Base-by-base conservation (phyloP, 352 stramenopile genomes). In the Phytophthora melonis region DNA sequence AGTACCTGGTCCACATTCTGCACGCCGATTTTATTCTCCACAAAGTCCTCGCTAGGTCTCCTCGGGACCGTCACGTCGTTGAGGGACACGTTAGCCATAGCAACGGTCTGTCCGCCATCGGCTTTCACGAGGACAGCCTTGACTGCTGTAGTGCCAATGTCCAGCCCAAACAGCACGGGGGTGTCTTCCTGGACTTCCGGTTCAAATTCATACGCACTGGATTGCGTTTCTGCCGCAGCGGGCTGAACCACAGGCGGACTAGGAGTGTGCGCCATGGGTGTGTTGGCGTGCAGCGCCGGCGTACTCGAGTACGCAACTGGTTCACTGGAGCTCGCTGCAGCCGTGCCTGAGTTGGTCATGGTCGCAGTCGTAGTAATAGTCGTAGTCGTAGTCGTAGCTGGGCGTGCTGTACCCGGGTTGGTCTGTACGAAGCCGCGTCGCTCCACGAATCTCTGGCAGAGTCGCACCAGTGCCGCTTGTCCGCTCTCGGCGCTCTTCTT, bases 61-160 rank as follows among this genome's bases (percentile, higher is more conserved):
- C 13, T 56, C 5, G 70, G 62, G 27, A 74, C 52, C 16, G 56
- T 13, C n/a, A 85, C 66, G 36, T 89, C 82, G 8, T 47, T 79
- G 49, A 87, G 80, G 13, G 71, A 67, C 16, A 84, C 71, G 41
- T 74, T 84, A 5, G 70, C 65, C 57, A 75, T 71, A 9, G 76
- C 80, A 41, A 90, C 55, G 8, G 82, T 65, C 58, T 77, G 59
- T 8, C 65, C 72, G 6, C 68, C 66, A 9, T 61, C 16, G 14
- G 43, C 56, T 68, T 82, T 76, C 55, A 93, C 80, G 21, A 94
- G 25, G 52, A 81, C 84, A 66, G 84, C 93, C 68, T 96, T 96
- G 57, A 96, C 76, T 5, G 89, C 87, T 1, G 86, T 94, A 16
- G 89, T 94, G 58, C 89, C 89, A 18, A 96, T 79, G 64, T 96